A percentile compares a stretch with the other conserved stretches of the same genome.
These are phyloP conservation scores for Cryphonectria radicalis DNA, from an alignment of 2,329 filamentous ascomycete genomes.

Conservation along the genomic window DNA sequence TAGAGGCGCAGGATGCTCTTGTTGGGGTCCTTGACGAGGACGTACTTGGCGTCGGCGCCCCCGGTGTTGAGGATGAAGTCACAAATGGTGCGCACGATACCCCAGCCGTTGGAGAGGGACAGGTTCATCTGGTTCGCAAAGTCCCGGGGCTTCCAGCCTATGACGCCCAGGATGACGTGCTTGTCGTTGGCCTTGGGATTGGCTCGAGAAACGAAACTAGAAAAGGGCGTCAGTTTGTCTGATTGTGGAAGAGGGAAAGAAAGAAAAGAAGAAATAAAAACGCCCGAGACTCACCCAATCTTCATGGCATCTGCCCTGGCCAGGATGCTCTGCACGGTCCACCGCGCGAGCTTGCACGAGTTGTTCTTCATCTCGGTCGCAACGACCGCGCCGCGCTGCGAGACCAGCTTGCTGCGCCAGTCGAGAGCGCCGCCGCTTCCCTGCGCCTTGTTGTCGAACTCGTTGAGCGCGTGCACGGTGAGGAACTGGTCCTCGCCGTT, in stretches of 20 bases:
- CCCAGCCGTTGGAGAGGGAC: slow-evolving; percentile 96
- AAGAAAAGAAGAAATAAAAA: slow-evolving; percentile 6
- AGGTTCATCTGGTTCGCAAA: slow-evolving; percentile 98
- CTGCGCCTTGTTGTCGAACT: slow-evolving; percentile 98
- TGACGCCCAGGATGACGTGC: slow-evolving; percentile 92
- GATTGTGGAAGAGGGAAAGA: slow-evolving; percentile 34
- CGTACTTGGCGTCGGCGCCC: slow-evolving; percentile 72
- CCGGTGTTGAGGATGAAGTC: slow-evolving; percentile 85
- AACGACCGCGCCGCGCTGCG: slow-evolving; percentile 93
- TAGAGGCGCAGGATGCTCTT: slow-evolving; percentile 94
- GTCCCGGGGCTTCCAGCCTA: slow-evolving; percentile 97
- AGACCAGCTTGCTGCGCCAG: slow-evolving; percentile 94
- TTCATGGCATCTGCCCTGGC: slow-evolving; percentile 99
- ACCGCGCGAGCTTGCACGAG: slow-evolving; percentile 95
- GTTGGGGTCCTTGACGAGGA: slow-evolving; percentile 90
- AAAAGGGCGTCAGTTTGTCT: slow-evolving; percentile 8
- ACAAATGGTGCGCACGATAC: slow-evolving; percentile 96
- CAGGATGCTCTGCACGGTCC: slow-evolving; percentile 96
- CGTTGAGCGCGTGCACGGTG: slow-evolving; percentile 94
- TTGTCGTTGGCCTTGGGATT: slow-evolving; percentile 92
- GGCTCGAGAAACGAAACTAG: slow-evolving; percentile 88
- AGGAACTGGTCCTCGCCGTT: slow-evolving; percentile 90
- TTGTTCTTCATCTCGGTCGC: slow-evolving; percentile 99
- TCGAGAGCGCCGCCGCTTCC: slow-evolving; percentile 93
- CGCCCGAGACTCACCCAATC: slow-evolving; percentile 70